Evolutionary conservation across 139 green algal genomes (phyloP).

Genomic region (Ostreobium quekettii): DNA sequence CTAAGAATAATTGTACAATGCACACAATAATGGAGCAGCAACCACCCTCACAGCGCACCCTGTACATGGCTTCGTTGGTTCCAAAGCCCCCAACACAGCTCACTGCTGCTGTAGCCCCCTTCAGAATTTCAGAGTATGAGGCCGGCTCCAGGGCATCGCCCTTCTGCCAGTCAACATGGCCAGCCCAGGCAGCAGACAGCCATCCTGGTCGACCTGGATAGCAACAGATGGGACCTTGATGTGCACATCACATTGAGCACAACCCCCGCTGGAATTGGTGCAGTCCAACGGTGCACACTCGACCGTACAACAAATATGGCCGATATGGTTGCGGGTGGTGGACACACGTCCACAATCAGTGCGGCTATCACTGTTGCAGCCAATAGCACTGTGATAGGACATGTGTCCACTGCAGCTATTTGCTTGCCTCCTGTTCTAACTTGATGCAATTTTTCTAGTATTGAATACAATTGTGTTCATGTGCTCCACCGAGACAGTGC

Average conservation of each 20-base stretch:
- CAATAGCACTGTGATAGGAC: no score
- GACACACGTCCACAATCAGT: no score
- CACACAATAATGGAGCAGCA: no score
- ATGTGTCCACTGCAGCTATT: no score
- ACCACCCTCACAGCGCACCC: background rate
- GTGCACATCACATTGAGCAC: background rate
- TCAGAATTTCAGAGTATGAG: conserved; percentile 36
- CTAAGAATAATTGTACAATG: background rate
- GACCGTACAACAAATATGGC: background rate
- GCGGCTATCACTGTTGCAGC: no score
- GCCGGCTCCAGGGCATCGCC: conserved; percentile 49
- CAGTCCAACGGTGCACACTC: background rate
- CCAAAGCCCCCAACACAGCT: conserved; percentile 78
- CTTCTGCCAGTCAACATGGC: conserved; percentile 44
- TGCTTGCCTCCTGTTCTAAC: no score
- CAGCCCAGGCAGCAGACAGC: conserved; percentile 32
- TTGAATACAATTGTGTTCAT: no score
- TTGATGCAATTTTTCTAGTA: no score
- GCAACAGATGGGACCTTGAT: background rate
- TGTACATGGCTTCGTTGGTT: conserved; percentile 66
- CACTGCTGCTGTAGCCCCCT: conserved; percentile 35
- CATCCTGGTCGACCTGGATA: conserved; percentile 7
- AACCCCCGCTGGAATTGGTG: background rate
- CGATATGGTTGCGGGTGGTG: no score
- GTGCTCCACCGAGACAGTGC: no score